Evolutionary conservation across 1,139 yeast species (phyloP).

Genomic region (Candida buenavistaensis): DNA sequence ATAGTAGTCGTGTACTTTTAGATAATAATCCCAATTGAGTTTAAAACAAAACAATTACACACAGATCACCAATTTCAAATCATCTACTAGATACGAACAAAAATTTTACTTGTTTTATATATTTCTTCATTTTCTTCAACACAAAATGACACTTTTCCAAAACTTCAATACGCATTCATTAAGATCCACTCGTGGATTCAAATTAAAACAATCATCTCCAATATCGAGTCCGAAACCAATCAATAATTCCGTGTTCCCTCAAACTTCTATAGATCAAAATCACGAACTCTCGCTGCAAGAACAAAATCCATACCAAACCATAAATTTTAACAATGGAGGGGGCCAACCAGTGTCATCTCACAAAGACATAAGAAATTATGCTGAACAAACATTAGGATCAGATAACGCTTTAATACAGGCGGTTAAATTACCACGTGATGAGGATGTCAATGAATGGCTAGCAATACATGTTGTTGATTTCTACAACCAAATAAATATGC

Average conservation of each 20-base stretch:
- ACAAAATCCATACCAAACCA: constrained; percentile 29
- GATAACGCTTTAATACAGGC: constrained; percentile 91
- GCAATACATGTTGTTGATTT: constrained; percentile 92
- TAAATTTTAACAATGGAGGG: constrained; percentile 19
- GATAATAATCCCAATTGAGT: constrained; percentile 4
- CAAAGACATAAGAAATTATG: constrained; percentile 74
- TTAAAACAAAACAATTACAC: constrained; percentile 9
- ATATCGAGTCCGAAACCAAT: constrained; percentile 44
- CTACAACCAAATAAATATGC: constrained; percentile 94
- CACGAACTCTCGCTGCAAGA: constrained; percentile 22
- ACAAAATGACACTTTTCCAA: constrained; percentile 51
- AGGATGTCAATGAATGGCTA: constrained; percentile 90
- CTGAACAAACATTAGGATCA: constrained; percentile 93
- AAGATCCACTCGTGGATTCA: constrained; percentile 56
- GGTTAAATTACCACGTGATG: constrained; percentile 90
- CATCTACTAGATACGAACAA: neutral
- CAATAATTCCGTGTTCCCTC: constrained; percentile 35
- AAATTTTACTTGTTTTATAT: neutral
- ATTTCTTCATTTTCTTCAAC: neutral
- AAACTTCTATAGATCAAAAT: constrained; percentile 5
- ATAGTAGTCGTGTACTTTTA: too few relatives aligned
- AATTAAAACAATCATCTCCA: constrained; percentile 42
- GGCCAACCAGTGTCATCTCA: constrained; percentile 57
- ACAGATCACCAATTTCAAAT: neutral
- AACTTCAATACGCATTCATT: constrained; percentile 58